Evolutionary conservation across 345 rosid species (phyloP).

Genomic region (Xanthoceras sorbifolium): DNA sequence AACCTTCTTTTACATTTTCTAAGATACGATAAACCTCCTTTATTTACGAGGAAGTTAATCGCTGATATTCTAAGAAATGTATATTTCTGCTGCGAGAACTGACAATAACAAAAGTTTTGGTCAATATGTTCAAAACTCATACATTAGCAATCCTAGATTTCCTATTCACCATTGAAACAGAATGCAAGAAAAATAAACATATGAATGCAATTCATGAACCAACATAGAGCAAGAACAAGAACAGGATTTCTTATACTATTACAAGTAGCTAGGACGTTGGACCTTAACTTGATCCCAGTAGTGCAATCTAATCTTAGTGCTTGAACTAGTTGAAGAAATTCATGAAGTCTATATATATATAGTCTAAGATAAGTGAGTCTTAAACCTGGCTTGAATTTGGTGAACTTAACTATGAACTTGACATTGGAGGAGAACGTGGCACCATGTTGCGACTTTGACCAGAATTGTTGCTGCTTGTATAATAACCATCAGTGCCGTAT

Average conservation of each 20-base stretch:
- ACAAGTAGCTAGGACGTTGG: background rate
- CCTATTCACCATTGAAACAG: background rate
- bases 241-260: background rate
- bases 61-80: background rate
- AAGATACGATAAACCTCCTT: too few species aligned
- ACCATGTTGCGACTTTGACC: constrained; percentile 5
- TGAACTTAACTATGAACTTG: constrained; percentile 3
- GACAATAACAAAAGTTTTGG: constrained; percentile 11
- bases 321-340: background rate
- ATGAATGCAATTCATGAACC: background rate
- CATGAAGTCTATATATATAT: background rate
- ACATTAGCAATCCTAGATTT: background rate
- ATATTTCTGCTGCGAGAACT: constrained; percentile 19
- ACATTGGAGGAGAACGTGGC: constrained; percentile 10
- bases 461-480: background rate
- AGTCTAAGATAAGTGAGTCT: background rate
- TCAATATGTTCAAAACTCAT: too few species aligned
- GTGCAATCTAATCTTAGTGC: background rate
- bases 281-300: background rate
- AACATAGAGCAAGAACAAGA: background rate
- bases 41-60: too few species aligned
- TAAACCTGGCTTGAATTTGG: constrained; percentile 30
- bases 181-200: background rate
- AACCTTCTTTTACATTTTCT: background rate
- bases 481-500: background rate